Evolutionary conservation across 441 rosid species (phyloP), one percentile per base, ranked within the genome.

Genomic region (Gossypium aridum): DNA sequence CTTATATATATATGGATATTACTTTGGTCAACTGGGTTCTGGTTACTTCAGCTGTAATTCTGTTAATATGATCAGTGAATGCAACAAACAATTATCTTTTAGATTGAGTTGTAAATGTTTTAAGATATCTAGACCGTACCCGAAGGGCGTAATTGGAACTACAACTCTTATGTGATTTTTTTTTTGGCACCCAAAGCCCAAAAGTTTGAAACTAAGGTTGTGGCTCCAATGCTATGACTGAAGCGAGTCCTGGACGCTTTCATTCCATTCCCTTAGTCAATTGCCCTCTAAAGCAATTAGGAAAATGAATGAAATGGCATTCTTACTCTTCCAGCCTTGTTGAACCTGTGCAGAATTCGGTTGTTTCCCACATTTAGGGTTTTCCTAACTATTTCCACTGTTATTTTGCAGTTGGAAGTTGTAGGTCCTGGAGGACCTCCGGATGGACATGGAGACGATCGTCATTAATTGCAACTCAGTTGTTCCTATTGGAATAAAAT

Each of bases 401-500:
- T 12, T 45, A 13, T 45, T 45, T 45, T 45, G 51, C n/a, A 45
- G 51, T 13, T 8, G 14, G 51, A 45, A 45, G n/a, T 45, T 45
- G n/a, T 12, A 2, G 51, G 51, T 0, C 51, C 14, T 10, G 51
- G 51, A 45, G 51, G 51, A 8, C 51, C 51, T 45, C 51, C 7
- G 37, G 37, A 31, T 31, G 37, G 37, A 31, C 34, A 28, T 28
- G 34, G 34, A 28, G 34, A 28, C 34, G 1, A 90, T 20, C 62
- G 22, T 74, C 93, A 91, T 74, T 87, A 67, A 81, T 81, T 56
- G 37, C 74, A 74, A 72, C 74, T 77, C 55, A 26, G 4, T 79
- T 80, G 28, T 80, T 77, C 72, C 72, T 57, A 43, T 23, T 71
- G 86, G 81, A 84, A 88, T 83, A 80, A 86, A 83, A 66, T 55